These are phyloP conservation scores for Venturia carpophila DNA, from an alignment of 2,329 filamentous ascomycete genomes.

Conservation along the genomic window DNA sequence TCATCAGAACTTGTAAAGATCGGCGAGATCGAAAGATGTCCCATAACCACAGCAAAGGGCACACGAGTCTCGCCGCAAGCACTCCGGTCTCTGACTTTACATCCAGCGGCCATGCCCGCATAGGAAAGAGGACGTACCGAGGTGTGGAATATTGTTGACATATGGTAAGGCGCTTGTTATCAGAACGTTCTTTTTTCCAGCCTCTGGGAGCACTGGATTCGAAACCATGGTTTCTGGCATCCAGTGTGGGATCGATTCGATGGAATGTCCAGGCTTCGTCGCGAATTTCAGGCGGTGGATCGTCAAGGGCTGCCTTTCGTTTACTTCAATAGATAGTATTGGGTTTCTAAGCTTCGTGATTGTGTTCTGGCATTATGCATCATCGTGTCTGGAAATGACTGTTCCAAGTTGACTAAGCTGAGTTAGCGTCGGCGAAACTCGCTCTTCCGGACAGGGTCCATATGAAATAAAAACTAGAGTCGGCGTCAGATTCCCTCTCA, in stretches of 20 bases:
- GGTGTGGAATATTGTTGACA: slow-evolving; percentile 60
- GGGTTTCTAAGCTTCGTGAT: neutral
- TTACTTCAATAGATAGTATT: neutral
- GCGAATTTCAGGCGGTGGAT: neutral
- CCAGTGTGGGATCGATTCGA: neutral
- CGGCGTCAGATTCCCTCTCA: neutral
- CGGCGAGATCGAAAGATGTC: neutral
- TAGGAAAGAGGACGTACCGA: slow-evolving; percentile 43
- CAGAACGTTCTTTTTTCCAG: slow-evolving; percentile 71
- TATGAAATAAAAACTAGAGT: neutral
- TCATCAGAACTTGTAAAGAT: no score
- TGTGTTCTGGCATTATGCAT: neutral
- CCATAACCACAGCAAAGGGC: neutral
- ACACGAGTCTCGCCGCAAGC: neutral
- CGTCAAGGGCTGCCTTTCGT: neutral
- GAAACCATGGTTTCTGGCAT: slow-evolving; percentile 10
- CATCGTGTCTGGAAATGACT: slow-evolving; percentile 5
- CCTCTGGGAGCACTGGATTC: slow-evolving; percentile 37
- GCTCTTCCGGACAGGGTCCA: neutral
- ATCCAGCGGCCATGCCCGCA: neutral
- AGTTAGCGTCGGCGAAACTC: neutral
- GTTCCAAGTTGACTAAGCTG: neutral
- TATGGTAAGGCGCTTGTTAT: slow-evolving; percentile 90
- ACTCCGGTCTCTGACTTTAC: neutral
- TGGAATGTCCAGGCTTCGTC: neutral